A percentile compares a stretch with the other conserved stretches of the same genome.
Conservation (phyloP, 768 basidiomycete genomes). For the Boletellus emodensis region DNA sequence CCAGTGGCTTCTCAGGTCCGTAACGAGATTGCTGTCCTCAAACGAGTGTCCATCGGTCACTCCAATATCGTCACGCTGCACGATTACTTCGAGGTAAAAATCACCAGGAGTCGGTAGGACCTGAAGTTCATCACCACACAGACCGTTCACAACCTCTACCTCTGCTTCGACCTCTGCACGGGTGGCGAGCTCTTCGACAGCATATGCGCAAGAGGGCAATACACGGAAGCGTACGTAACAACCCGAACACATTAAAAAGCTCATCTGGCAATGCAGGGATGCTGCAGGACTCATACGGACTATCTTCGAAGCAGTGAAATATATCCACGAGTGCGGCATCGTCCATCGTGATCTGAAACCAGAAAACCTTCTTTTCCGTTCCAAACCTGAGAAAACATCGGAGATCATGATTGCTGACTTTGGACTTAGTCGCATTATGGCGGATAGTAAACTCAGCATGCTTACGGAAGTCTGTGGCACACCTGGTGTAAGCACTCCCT, state of each 20-base stretch:
- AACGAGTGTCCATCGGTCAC: slow-evolving; percentile 88
- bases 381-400: slow-evolving; percentile 73
- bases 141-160: slow-evolving; percentile 91
- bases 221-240: slow-evolving; percentile 78
- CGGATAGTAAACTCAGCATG: slow-evolving; percentile 80
- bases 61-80: slow-evolving; percentile 88
- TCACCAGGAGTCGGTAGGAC: neutral
- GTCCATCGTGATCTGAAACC: slow-evolving; percentile 98
- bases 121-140: slow-evolving; percentile 24
- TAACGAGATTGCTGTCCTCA: slow-evolving; percentile 95
- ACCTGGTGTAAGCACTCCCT: slow-evolving; percentile 57
- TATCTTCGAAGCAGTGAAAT: slow-evolving; percentile 81
- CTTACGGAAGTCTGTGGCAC: slow-evolving; percentile 97
- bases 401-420: slow-evolving; percentile 99
- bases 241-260: slow-evolving; percentile 10
- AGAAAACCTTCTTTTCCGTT: slow-evolving; percentile 95
- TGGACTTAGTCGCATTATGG: slow-evolving; percentile 86
- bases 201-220: slow-evolving; percentile 96
- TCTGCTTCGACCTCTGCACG: slow-evolving; percentile 94
- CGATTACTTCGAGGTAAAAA: slow-evolving; percentile 87
- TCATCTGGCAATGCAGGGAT: slow-evolving; percentile 52
- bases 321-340: slow-evolving; percentile 88
- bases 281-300: slow-evolving; percentile 86
- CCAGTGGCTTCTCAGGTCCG: slow-evolving; percentile 57
- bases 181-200: slow-evolving; percentile 99